Base-by-base conservation (phyloP, 768 basidiomycete species). In the Pholiota conissans region DNA sequence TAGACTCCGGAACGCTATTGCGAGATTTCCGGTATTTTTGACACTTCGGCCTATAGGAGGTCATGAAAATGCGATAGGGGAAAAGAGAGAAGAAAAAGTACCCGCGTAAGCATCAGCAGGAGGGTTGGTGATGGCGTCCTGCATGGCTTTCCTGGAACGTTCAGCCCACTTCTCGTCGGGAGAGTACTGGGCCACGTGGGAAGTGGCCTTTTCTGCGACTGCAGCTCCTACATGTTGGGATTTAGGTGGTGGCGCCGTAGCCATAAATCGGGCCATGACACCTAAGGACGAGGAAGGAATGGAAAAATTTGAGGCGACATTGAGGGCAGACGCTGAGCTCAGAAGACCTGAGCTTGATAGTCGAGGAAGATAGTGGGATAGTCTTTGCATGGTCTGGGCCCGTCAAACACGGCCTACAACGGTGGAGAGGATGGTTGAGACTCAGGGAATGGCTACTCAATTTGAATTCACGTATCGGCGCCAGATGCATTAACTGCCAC, bases 71-170 rank as follows among this genome's bases (percentile, higher is more conserved):
- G 16, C 34, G 49, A 11, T 27, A 56, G 26, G 16, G 22, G 39
- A 29, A 34, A 61, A 13, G 26, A 45, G 42, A 45, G 13, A 45
- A 10, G 11, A 22, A 18, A 50, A 67, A 72, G 52, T 60, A 82
- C 88, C 88, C 64, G 81, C 71, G 70, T 86, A 90, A 8, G 86
- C 65, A 61, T 83, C 73, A 24, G 76, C 73, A 52, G 82, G 82
- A 20, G 70, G 68, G 20, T 30, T 37, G 45, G 37, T 59, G 20
- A 51, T 35, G 4, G 61, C 62, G 18, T 63, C 57, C 22, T 57
- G 64, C 63, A 67, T 72, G 53, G 56, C 67, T 3, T 40, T 32
- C n/a, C 42, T 54, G 14, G 76, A 76, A 4, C 65, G 61, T 13
- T 60, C 63, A 63, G 61, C 65, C 83, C 82, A 88, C 49, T 63